Percentiles rank a stretch among this genome's conserved stretches.
These are phyloP conservation scores for Kodamaea kaohsiungensis DNA, from an alignment of 805 yeast species.

Conservation along the genomic window DNA sequence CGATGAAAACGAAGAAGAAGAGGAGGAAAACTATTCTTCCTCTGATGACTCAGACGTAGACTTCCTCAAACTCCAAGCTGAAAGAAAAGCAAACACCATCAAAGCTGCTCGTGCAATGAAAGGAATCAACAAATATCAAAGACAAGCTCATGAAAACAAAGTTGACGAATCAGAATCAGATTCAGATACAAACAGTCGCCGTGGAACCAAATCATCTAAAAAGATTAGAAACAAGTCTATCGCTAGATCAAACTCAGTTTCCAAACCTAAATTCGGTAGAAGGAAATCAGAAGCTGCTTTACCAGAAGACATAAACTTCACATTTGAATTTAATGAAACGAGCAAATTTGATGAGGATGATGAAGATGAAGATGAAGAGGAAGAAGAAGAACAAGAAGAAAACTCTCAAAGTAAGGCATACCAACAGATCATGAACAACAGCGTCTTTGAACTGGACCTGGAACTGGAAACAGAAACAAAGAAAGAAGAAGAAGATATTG, in stretches of 20 bases:
- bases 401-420: neutral
- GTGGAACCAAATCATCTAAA: neutral
- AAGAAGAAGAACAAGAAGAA: constrained; percentile 4
- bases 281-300: constrained; percentile 39
- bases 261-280: constrained; percentile 30
- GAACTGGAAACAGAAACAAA: constrained; percentile 23
- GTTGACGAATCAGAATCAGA: constrained; percentile 7
- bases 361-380: constrained; percentile 15
- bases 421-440: constrained; percentile 19
- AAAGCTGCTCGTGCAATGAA: constrained; percentile 43
- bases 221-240: neutral
- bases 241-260: neutral
- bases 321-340: constrained; percentile 42
- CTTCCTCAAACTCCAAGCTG: constrained; percentile 70
- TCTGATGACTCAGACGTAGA: constrained; percentile 55
- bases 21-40: constrained; percentile 1
- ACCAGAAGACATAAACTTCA: constrained; percentile 45
- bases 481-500: constrained; percentile 51
- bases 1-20: constrained; percentile 7
- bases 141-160: constrained; percentile 3
- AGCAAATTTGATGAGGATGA: constrained; percentile 14
- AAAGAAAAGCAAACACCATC: constrained; percentile 58
- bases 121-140: constrained; percentile 19
- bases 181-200: constrained; percentile 5
- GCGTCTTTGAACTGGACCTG: constrained; percentile 40